Evolutionary conservation across 176 grass and related monocot species (phyloP), one percentile per base, ranked within the genome.

Genomic region (Alopecurus myosuroides): DNA sequence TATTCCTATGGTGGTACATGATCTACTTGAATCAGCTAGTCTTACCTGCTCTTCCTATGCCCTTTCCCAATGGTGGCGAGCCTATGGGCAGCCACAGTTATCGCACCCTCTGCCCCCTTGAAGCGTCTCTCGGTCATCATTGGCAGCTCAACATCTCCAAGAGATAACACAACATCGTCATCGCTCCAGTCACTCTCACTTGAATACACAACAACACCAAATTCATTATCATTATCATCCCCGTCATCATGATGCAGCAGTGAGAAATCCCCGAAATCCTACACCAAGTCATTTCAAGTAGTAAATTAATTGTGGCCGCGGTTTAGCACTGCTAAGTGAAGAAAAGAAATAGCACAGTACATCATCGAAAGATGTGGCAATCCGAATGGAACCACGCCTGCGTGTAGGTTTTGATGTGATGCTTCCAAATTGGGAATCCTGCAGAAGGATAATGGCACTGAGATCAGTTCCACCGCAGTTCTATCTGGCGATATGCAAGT

Each of bases 161-260:
- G 70, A 25, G 89, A 80, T 31, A 93, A 44, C 78, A 91, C 34
- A 34, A 86, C 40, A n/a, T 97, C 94, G 4, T 85, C 81, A 37
- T 94, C 91, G 57, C 89, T 93, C 80, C 92, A 93, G 7, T 97
- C 91, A 57, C 91, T 90, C 76, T 97, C 91, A 60, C 86, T 92
- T 62, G 91, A 90, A 82, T 84, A 93, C 53, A 80, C 9, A 84
- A 33, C 20, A 77, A 70, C 13, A 19, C 63, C 91, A 78, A 79
- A 78, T 36, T 18, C 48, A 3, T 79, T 84, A 4, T 18, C 48
- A 3, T 79, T 84, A 4, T 78, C 85, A 22, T 75, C 75, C 7
- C 77, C 48, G 4, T 77, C 77, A 22, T 85, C 91, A 74, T 36
- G 56, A 60, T 30, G 60, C 19, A 5, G 57, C 13, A 89, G 26